These are phyloP conservation scores for Xerocomellus dryophilus DNA, from an alignment of 768 basidiomycete genomes.

Conservation along the genomic window DNA sequence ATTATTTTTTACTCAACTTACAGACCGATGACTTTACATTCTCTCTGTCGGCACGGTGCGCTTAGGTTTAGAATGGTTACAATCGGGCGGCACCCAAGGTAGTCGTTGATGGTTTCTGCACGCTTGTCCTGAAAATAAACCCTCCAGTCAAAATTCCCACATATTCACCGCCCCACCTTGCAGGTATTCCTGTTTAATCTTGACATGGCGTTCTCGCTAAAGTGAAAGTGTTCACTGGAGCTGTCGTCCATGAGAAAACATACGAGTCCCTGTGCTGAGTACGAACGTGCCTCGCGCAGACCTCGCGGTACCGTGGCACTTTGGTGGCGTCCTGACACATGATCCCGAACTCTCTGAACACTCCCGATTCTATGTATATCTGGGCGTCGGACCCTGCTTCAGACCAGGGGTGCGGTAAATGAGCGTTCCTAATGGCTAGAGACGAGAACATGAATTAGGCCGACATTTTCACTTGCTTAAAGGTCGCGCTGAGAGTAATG, in stretches of 20 bases:
- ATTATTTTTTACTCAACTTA: constrained; percentile 1
- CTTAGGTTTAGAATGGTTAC: background rate
- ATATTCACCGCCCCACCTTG: no score
- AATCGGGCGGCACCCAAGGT: background rate
- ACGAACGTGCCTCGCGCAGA: background rate
- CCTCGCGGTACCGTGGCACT: background rate
- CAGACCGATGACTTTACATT: background rate
- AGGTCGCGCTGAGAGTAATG: no score
- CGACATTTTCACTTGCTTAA: background rate
- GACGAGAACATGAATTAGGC: background rate
- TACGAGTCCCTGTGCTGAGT: no score
- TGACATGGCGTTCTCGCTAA: no score
- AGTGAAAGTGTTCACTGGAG: no score
- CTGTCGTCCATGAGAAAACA: no score
- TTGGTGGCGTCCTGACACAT: background rate
- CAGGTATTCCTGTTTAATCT: no score
- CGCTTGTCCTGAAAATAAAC: no score
- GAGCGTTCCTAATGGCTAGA: background rate
- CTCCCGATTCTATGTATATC: background rate
- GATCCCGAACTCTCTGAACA: no score
- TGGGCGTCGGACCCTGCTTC: background rate
- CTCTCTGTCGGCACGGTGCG: background rate
- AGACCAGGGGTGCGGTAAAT: background rate
- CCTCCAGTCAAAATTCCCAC: no score
- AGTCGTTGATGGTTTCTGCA: no score